Percentiles rank a stretch among this genome's conserved stretches.
phyloP scores from a whole-genome alignment of 2,329 filamentous ascomycete genomes.

The Trichoderma hamatum region DNA sequence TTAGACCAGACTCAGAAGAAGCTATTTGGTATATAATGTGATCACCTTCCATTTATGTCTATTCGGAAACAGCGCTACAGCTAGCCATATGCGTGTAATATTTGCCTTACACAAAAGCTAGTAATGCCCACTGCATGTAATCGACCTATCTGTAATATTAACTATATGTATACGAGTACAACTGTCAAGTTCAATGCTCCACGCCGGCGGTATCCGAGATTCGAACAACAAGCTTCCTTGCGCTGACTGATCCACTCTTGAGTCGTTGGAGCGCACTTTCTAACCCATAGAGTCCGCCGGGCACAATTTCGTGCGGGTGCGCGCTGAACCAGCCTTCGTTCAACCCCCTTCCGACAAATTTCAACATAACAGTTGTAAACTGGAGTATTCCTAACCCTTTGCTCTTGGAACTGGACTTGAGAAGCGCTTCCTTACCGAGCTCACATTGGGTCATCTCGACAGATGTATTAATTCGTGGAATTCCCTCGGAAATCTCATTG shows the following conservation, averaged over 20 bases:
- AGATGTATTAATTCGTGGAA: not conserved
- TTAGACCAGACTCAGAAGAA: not conserved
- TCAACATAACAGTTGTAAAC: slow-evolving; percentile 10
- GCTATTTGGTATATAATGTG: not conserved
- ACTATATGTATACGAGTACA: too few species aligned
- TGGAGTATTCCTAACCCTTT: not conserved
- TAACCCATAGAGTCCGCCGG: slow-evolving; percentile 26
- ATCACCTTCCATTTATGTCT: too few species aligned
- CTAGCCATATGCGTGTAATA: not conserved
- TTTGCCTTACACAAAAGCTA: not conserved
- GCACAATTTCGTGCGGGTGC: slow-evolving; percentile 28
- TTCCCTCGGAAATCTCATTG: not conserved
- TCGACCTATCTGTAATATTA: not conserved
- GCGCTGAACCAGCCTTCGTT: slow-evolving; percentile 28
- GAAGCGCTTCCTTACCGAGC: not conserved
- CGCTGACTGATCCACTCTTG: slow-evolving; percentile 26
- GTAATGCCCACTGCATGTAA: not conserved
- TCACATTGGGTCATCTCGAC: slow-evolving; percentile 1
- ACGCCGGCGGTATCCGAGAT: not conserved
- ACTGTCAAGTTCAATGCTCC: not conserved
- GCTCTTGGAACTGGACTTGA: not conserved
- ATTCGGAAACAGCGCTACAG: not conserved
- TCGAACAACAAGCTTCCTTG: slow-evolving; percentile 15
- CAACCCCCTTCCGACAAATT: slow-evolving; percentile 18
- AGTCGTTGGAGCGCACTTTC: slow-evolving; percentile 24